Conservation (phyloP, 2,329 filamentous ascomycete genomes). For the Zopfia rhizophila region DNA sequence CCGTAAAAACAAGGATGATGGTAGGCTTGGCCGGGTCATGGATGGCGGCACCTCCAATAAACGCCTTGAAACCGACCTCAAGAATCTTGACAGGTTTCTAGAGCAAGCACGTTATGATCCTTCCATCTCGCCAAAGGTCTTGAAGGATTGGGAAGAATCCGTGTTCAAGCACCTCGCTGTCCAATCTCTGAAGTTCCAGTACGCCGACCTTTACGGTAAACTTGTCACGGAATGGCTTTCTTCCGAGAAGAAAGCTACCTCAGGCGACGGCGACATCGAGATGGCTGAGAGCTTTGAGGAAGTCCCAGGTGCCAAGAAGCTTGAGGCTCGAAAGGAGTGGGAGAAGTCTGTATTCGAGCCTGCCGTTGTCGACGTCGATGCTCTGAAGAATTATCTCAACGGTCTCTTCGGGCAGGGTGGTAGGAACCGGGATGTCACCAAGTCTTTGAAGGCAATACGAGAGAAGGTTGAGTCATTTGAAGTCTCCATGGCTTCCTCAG, state of each 20-base stretch:
- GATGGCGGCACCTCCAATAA: constrained; percentile 29
- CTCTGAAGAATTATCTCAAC: constrained; percentile 36
- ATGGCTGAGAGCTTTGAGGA: constrained; percentile 45
- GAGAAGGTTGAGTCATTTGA: constrained; percentile 34
- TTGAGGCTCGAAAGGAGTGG: constrained; percentile 41
- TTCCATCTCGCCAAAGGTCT: constrained; percentile 44
- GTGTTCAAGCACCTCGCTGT: constrained; percentile 43
- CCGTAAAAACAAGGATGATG: constrained; percentile 16
- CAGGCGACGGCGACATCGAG: constrained; percentile 32
- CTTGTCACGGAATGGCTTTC: constrained; percentile 50
- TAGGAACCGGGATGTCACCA: constrained; percentile 20
- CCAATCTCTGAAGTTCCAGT: constrained; percentile 49
- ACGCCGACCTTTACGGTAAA: constrained; percentile 48
- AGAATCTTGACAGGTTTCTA: constrained; percentile 48
- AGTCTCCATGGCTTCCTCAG: constrained; percentile 22
- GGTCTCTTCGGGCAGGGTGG: constrained; percentile 33
- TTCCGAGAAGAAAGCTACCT: constrained; percentile 31
- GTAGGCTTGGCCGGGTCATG: constrained; percentile 28
- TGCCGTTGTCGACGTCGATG: constrained; percentile 31
- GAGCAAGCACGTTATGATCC: constrained; percentile 50
- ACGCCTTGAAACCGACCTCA: constrained; percentile 38
- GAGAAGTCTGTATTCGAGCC: constrained; percentile 46
- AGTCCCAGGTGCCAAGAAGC: constrained; percentile 40
- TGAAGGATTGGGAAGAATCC: constrained; percentile 44
- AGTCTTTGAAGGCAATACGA: constrained; percentile 30